Percentiles rank a stretch among this genome's conserved stretches.
Conservation (phyloP, 345 rosid species). For the Mallotus nudiflorus region DNA sequence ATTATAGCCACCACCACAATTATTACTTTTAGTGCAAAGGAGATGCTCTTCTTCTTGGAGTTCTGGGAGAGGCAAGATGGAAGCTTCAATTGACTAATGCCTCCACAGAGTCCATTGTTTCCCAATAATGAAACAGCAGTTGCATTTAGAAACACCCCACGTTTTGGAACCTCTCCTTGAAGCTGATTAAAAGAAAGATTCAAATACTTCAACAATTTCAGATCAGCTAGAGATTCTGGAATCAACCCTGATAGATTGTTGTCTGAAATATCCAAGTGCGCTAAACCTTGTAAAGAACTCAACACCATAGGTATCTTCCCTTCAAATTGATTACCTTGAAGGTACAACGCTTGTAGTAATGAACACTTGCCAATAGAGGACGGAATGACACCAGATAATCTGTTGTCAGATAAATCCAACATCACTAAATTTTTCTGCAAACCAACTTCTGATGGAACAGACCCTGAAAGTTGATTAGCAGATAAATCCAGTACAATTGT, state of each 20-base stretch:
- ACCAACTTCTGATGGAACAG: constrained; percentile 1
- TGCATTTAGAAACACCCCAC: not conserved
- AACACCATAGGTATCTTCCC: not conserved
- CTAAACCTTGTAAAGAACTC: not conserved
- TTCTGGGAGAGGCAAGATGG: not conserved
- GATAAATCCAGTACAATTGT: not conserved
- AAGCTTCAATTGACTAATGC: not conserved
- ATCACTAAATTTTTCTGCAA: not conserved
- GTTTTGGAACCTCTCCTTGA: not conserved
- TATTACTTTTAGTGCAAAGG: not conserved
- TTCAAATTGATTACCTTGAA: not conserved
- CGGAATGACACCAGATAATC: constrained; percentile 2
- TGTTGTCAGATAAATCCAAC: constrained; percentile 3
- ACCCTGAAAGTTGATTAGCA: not conserved
- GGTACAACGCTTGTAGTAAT: not conserved
- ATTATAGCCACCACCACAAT: not conserved
- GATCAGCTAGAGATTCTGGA: not conserved
- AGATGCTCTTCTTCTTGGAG: not conserved
- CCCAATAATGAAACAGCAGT: not conserved
- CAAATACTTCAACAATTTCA: not conserved
- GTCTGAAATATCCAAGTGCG: not conserved
- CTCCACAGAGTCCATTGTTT: constrained; percentile 11
- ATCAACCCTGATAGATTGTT: constrained; percentile 1
- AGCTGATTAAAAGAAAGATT: constrained; percentile 4
- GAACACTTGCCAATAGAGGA: not conserved